Base-by-base conservation (phyloP, 441 rosid species). In the Brassica hybrid region DNA sequence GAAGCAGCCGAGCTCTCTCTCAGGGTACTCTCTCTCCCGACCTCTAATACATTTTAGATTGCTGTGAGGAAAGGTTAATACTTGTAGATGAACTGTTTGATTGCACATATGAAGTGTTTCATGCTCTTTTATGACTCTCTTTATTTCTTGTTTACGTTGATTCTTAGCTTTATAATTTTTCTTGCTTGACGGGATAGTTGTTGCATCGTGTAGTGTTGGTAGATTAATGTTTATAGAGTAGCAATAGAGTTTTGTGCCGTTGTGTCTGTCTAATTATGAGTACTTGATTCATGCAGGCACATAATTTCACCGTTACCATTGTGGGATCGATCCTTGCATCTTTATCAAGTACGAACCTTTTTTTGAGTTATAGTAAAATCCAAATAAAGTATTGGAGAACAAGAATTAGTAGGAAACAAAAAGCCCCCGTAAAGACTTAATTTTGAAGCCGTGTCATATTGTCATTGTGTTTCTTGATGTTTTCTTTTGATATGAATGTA, bases 241-340 rank as follows among this genome's bases (percentile, higher is more conserved):
- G 76, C 62, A 50, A 21, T 23, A 75, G 85, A 78, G 75, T 76
- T 74, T 69, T 76, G 77, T 82, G 67, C 71, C 74, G 67, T 72
- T 77, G 82, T 76, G 75, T 78, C 69, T 68, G 76, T 86, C 97
- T 94, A 88, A 94, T 88, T 81, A 68, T 27, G 84, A 83, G 76
- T 86, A 86, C 89, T 88, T 94, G 97, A 83, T 92, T 92, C 90
- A 87, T 94, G 97, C 96, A 92, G 97, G 97, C 94, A 94, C 96
- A 90, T 92, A 89, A 89, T 83, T 81, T 81, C 84, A 77, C 76
- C 71, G 68, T 82, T 83, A 74, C 82, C 76, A 75, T n/a, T 89
- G 89, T 83, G 83, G 83, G n/a, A n/a, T n/a, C n/a, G 85, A 80
- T 79, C 79, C 79, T 88, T 81, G 78, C 94, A 76, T 82, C 89